phyloP scores from a whole-genome alignment of 1,284 basidiomycete species.

The Vanrija sp. region DNA sequence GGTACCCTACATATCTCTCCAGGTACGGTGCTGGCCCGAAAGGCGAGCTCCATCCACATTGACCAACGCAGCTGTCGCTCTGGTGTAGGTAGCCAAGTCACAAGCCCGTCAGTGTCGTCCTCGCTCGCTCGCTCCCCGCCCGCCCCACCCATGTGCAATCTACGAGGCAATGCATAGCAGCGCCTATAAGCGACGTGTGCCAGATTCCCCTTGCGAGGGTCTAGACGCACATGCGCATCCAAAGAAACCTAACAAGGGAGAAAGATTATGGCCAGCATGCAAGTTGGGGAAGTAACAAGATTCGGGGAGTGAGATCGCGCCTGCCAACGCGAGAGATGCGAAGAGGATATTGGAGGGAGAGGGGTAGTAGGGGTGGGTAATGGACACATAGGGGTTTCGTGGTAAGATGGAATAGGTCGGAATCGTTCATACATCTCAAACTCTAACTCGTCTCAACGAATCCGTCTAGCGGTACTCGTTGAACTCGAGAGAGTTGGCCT shows the following conservation, averaged over 20 bases:
- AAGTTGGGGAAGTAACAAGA: conserved; percentile 9
- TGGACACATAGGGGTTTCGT: neutral
- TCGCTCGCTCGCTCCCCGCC: no score
- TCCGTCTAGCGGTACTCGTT: conserved; percentile 31
- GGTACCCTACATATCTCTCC: no score
- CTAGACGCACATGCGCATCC: conserved; percentile 1
- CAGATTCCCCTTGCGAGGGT: no score
- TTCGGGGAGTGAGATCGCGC: conserved; percentile 7
- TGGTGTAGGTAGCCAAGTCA: no score
- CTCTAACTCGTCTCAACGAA: neutral
- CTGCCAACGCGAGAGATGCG: conserved; percentile 12
- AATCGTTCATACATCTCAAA: neutral
- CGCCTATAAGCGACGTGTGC: no score
- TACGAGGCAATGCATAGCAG: no score
- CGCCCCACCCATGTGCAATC: no score
- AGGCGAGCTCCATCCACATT: no score
- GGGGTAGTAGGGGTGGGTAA: neutral
- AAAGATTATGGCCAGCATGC: conserved; percentile 19
- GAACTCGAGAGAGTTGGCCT: conserved; percentile 48
- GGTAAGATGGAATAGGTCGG: neutral
- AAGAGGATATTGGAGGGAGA: neutral
- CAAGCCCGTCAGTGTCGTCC: no score
- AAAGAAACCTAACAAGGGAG: conserved; percentile 11
- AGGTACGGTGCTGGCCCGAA: no score
- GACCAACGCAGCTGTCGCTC: no score